These are phyloP conservation scores for Podospora pseudopauciseta DNA, from an alignment of 495 filamentous ascomycete species.

Conservation along the genomic window DNA sequence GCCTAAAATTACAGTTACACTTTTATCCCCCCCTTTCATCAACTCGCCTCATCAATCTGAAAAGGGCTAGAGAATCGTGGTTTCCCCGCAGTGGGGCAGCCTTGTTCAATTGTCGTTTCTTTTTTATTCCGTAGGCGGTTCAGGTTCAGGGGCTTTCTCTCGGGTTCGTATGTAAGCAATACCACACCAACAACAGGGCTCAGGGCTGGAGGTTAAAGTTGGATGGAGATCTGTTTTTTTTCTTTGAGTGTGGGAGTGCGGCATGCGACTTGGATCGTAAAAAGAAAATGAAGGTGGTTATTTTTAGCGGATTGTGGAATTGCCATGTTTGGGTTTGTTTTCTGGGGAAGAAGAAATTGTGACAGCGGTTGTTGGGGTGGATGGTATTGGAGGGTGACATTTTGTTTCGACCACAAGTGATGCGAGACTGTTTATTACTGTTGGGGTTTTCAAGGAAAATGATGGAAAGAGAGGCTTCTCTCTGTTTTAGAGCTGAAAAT, in stretches of 20 bases:
- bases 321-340: not conserved
- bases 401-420: not conserved
- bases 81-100: constrained; percentile 2
- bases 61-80: not conserved
- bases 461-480: too few relatives aligned
- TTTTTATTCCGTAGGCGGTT: not conserved
- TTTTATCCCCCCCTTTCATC: not conserved
- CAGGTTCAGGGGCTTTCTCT: not conserved
- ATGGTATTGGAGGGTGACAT: not conserved
- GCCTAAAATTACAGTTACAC: not conserved
- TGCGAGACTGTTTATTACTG: not conserved
- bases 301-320: not conserved
- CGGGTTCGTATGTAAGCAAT: too few relatives aligned
- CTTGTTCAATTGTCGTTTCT: not conserved
- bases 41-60: not conserved
- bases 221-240: too few relatives aligned
- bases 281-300: not conserved
- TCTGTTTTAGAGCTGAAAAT: not conserved
- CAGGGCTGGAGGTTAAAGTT: too few relatives aligned
- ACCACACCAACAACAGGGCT: too few relatives aligned
- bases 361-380: not conserved
- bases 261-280: not conserved
- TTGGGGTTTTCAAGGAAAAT: too few relatives aligned
- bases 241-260: not conserved
- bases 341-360: not conserved